Base-by-base conservation (phyloP, 2,329 filamentous ascomycete species). In the Fusarium anthophilum region DNA sequence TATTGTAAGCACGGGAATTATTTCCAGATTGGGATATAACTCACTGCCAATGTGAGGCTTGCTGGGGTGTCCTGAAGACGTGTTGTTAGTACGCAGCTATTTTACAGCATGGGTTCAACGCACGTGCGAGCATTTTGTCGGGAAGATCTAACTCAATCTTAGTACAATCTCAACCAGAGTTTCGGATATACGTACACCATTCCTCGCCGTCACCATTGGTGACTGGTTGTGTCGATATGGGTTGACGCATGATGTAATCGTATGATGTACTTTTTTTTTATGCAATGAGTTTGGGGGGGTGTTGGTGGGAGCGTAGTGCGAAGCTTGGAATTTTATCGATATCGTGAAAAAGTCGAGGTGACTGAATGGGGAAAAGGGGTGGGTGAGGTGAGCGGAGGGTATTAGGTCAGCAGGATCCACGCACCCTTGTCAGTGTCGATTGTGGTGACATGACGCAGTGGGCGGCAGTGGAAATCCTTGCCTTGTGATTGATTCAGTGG, bases 121-220 rank as follows among this genome's bases (percentile, higher is more conserved):
- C 70, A 74, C 73, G 62, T 38, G 70, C 58, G 32, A 75, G 73
- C 73, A 75, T 75, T 13, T 69, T 75, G 48, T 75, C 72, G 62
- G 73, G 73, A 26, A 62, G 53, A 32, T 75, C 73, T 75, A 60
- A 45, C 32, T 22, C 51, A 39, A 41, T 43, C 45, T 70, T 37
- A 59, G 50, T 37, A 48, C 63, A 37, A 28, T 51, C 20, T 38
- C 38, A 53, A 32, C 22, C 26, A 6, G 13, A 54, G 22, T 47
- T 12, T 35, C 32, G 24, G 28, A n/a, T 3, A 20, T 37, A 68
- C 72, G n/a, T 75, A 75, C 73, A 75, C 62, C 63, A 61, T n/a
- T 75, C 72, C 15, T 73, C 69, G 10, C 45, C 56, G 15, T 69
- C 72, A 20, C 37, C 71, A 32, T 38, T 60, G 20, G 69, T 38